These are phyloP conservation scores for Exophiala xenobiotica DNA, from an alignment of 2,329 filamentous ascomycete genomes.

Conservation along the genomic window DNA sequence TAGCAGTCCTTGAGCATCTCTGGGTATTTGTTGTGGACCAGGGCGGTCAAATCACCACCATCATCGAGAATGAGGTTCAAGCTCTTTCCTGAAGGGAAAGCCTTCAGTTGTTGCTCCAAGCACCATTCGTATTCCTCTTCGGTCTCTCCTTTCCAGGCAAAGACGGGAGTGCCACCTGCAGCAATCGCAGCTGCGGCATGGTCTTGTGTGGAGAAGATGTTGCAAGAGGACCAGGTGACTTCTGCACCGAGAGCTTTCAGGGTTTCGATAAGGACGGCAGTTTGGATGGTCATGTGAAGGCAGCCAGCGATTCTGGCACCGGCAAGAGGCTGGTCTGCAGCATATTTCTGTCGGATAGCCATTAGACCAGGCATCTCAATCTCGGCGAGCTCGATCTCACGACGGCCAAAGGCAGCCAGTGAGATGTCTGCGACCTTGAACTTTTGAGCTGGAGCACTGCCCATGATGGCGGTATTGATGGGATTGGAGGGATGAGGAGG, in stretches of 20 bases:
- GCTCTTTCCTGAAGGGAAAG: slow-evolving; percentile 95
- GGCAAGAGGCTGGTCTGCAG: slow-evolving; percentile 85
- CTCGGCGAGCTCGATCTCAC: slow-evolving; percentile 98
- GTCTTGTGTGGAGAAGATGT: slow-evolving; percentile 99
- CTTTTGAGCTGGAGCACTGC: slow-evolving; percentile 75
- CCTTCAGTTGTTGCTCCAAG: slow-evolving; percentile 92
- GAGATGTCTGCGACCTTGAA: slow-evolving; percentile 99
- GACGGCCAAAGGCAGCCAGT: slow-evolving; percentile 96
- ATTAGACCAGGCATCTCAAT: slow-evolving; percentile 97
- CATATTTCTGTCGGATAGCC: slow-evolving; percentile 90
- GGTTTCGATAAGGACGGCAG: slow-evolving; percentile 98
- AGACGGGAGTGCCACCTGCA: slow-evolving; percentile 85
- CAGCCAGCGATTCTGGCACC: slow-evolving; percentile 96
- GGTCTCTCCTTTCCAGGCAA: slow-evolving; percentile 85
- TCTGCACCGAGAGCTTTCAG: slow-evolving; percentile 91
- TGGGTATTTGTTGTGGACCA: slow-evolving; percentile 97
- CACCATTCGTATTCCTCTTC: slow-evolving; percentile 99
- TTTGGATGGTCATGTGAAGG: slow-evolving; percentile 99
- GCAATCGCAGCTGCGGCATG: slow-evolving; percentile 97
- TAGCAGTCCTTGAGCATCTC: slow-evolving; percentile 98
- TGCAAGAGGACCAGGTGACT: slow-evolving; percentile 98
- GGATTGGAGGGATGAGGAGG: background rate
- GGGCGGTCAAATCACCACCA: slow-evolving; percentile 91
- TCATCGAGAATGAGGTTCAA: slow-evolving; percentile 99
- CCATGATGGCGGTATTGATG: slow-evolving; percentile 43